Evolutionary conservation across 345 rosid species (phyloP).

Genomic region (Lagerstroemia speciosa): DNA sequence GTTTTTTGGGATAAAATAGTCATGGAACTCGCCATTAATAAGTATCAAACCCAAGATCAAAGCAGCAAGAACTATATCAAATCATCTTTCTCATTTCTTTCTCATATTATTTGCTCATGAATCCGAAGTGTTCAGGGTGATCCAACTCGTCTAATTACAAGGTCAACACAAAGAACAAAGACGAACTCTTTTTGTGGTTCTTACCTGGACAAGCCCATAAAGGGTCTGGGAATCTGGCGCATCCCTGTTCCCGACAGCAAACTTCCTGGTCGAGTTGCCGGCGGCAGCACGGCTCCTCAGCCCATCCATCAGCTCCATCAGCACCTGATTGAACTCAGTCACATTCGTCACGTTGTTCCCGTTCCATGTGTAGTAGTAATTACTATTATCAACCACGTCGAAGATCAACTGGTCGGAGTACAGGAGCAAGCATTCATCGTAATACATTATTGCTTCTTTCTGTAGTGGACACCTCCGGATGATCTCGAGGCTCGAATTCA

Average conservation of each 20-base stretch:
- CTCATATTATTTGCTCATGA: no score
- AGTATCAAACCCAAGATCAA: no score
- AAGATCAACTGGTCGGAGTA: slow-evolving; percentile 13
- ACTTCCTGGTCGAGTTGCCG: slow-evolving; percentile 6
- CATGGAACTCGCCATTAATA: no score
- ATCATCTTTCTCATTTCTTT: no score
- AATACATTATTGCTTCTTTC: slow-evolving; percentile 6
- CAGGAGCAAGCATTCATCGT: slow-evolving; percentile 14
- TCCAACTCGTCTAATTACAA: no score
- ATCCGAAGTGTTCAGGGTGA: no score
- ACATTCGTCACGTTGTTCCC: background rate
- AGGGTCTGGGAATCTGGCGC: slow-evolving; percentile 5
- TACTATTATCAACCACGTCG: background rate
- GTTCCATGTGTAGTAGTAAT: background rate
- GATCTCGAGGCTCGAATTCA: slow-evolving; percentile 9
- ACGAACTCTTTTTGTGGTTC: no score
- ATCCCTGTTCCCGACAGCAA: background rate
- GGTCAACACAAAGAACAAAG: no score
- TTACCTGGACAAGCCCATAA: slow-evolving; percentile 3
- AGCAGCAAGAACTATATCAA: no score
- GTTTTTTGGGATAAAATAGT: no score
- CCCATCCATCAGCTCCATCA: background rate
- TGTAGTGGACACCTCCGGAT: background rate
- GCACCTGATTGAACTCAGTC: background rate
- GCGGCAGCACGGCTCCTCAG: background rate